A percentile compares a stretch with the other conserved stretches of the same genome.
phyloP scores from a whole-genome alignment of 768 basidiomycete species.

The Leucosporidium creatinivorum region DNA sequence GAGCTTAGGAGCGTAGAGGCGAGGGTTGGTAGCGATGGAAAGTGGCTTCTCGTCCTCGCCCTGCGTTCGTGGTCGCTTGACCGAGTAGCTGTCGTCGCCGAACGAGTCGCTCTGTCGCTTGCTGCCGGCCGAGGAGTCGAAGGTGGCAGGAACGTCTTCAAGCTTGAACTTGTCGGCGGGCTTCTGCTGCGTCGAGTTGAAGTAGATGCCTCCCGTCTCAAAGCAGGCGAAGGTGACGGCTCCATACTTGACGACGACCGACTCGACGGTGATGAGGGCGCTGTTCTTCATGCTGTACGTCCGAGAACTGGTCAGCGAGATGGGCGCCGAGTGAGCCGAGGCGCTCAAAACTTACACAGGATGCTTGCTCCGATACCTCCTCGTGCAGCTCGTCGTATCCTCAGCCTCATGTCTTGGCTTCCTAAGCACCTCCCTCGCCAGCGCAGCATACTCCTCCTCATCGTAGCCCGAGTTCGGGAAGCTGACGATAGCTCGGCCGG shows the following conservation, averaged over 20 bases:
- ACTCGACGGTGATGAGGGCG: slow-evolving; percentile 34
- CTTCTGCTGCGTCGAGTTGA: slow-evolving; percentile 15
- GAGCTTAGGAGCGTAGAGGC: slow-evolving; percentile 2
- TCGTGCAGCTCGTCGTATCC: slow-evolving; percentile 36
- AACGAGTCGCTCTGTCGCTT: neutral
- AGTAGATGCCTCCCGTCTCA: slow-evolving; percentile 31
- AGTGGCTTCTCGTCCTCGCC: neutral
- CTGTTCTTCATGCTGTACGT: slow-evolving; percentile 29
- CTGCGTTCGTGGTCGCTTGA: neutral
- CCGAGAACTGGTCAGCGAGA: neutral
- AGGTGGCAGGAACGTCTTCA: slow-evolving; percentile 20
- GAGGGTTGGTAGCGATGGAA: slow-evolving; percentile 15
- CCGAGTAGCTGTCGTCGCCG: neutral
- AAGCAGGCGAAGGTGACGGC: slow-evolving; percentile 36
- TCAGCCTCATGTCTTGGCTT: slow-evolving; percentile 19
- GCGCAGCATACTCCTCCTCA: slow-evolving; percentile 26
- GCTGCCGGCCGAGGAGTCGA: neutral
- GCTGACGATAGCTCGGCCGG: slow-evolving; percentile 21
- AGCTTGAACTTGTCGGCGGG: slow-evolving; percentile 17
- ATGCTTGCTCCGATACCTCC: slow-evolving; percentile 35
- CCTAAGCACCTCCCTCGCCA: slow-evolving; percentile 33
- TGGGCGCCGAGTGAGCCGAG: neutral
- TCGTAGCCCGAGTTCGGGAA: slow-evolving; percentile 22
- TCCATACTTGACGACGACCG: slow-evolving; percentile 35
- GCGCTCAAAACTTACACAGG: slow-evolving; percentile 27